These are phyloP conservation scores for Alternaria gansuensis DNA, from an alignment of 2,329 filamentous ascomycete genomes.

Conservation along the genomic window DNA sequence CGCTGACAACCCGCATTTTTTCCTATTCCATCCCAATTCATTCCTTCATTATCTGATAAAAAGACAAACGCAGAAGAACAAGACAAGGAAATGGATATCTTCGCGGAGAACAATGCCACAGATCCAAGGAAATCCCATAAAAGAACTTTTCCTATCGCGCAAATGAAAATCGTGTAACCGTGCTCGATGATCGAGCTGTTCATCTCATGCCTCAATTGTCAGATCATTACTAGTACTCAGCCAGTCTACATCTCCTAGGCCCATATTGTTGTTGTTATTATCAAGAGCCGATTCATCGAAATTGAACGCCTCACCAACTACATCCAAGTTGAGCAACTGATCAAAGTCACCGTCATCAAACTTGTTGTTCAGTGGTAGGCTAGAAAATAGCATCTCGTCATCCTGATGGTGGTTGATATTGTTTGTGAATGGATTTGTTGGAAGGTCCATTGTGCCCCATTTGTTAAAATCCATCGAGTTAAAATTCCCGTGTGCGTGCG, in stretches of 20 bases:
- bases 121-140: slow-evolving; percentile 11
- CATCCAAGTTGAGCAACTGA: slow-evolving; percentile 52
- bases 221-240: slow-evolving; percentile 24
- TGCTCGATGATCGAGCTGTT: neutral
- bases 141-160: slow-evolving; percentile 6
- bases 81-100: slow-evolving; percentile 12
- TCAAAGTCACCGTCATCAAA: slow-evolving; percentile 55
- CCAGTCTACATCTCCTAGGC: slow-evolving; percentile 32
- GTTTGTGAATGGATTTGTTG: slow-evolving; percentile 30
- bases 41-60: neutral
- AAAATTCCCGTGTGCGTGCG: neutral
- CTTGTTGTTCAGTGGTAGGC: slow-evolving; percentile 49
- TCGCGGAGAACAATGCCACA: slow-evolving; percentile 1
- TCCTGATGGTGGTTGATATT: slow-evolving; percentile 48
- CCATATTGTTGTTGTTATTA: slow-evolving; percentile 7
- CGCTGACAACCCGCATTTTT: neutral
- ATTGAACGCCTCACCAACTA: slow-evolving; percentile 50
- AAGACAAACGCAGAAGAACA: neutral
- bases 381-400: slow-evolving; percentile 47
- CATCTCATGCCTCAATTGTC: slow-evolving; percentile 20
- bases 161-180: slow-evolving; percentile 1
- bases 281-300: slow-evolving; percentile 45
- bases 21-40: neutral
- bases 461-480: slow-evolving; percentile 27
- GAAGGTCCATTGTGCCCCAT: slow-evolving; percentile 32